Conservation (phyloP, 306 rosid genomes). For the Vigna angularis region DNA sequence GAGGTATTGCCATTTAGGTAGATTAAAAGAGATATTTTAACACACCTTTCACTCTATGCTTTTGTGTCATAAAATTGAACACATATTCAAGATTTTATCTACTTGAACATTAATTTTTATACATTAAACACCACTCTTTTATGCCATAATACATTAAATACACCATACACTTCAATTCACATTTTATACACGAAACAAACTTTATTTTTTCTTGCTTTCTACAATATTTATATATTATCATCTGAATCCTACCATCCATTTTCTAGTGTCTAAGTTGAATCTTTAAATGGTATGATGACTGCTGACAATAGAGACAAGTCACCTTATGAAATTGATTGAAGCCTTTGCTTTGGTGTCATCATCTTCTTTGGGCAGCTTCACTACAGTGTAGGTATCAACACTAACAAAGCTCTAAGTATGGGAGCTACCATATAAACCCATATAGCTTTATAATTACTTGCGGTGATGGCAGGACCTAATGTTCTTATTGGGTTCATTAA, state of each 20-base stretch:
- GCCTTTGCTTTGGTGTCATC: constrained; percentile 48
- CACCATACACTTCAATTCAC: background rate
- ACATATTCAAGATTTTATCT: too few relatives aligned
- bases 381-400: constrained; percentile 72
- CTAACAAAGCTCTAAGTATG: constrained; percentile 81
- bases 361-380: constrained; percentile 71
- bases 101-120: background rate
- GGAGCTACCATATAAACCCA: constrained; percentile 90
- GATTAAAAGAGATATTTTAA: too few relatives aligned
- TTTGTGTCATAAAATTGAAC: too few relatives aligned
- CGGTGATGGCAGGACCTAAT: constrained; percentile 82
- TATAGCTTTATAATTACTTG: constrained; percentile 77
- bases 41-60: too few relatives aligned
- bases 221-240: constrained; percentile 11
- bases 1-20: too few relatives aligned
- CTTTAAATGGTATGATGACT: background rate
- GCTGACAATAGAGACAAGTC: constrained; percentile 39
- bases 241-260: background rate
- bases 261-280: constrained; percentile 5
- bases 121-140: background rate
- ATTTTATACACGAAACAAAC: constrained; percentile 11
- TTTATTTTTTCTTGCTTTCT: background rate
- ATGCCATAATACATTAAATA: constrained; percentile 1
- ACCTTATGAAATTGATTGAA: constrained; percentile 69
- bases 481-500: constrained; percentile 95